Percentiles rank a stretch among this genome's conserved stretches.
phyloP scores from a whole-genome alignment of 352 stramenopile genomes.

The Phytophthora sansomeana region DNA sequence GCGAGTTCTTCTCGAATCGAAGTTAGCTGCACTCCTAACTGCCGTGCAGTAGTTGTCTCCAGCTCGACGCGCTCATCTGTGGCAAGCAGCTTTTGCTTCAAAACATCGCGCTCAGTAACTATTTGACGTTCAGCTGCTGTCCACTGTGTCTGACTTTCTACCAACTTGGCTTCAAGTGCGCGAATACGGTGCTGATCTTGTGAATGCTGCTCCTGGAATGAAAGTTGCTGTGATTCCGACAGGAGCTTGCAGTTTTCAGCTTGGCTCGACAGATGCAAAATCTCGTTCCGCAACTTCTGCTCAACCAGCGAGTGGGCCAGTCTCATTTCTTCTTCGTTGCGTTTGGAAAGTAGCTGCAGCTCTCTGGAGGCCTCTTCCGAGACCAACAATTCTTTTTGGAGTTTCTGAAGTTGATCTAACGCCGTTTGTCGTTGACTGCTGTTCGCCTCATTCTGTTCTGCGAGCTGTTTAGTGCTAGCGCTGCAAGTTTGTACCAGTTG shows the following conservation, averaged over 20 bases:
- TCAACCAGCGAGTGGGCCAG: constrained; percentile 52
- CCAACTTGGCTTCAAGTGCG: constrained; percentile 48
- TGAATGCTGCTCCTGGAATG: constrained; percentile 42
- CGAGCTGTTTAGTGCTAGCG: constrained; percentile 26
- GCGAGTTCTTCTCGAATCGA: constrained; percentile 57
- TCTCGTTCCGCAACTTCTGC: constrained; percentile 73
- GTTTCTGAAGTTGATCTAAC: constrained; percentile 23
- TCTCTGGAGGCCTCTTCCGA: constrained; percentile 28
- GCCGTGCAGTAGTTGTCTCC: constrained; percentile 41
- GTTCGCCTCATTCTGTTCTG: constrained; percentile 33
- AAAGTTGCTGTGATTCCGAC: constrained; percentile 41
- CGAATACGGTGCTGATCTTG: constrained; percentile 42
- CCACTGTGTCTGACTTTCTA: constrained; percentile 46
- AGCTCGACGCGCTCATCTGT: constrained; percentile 50
- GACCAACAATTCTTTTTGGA: constrained; percentile 30
- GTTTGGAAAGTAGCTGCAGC: constrained; percentile 32
- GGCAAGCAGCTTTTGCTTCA: constrained; percentile 63
- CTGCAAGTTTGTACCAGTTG: constrained; percentile 29
- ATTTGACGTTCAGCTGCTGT: constrained; percentile 43
- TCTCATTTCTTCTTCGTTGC: constrained; percentile 49
- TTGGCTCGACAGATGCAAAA: constrained; percentile 65
- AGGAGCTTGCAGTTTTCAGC: constrained; percentile 57
- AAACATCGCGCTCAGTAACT: constrained; percentile 51
- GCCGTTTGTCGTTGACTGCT: constrained; percentile 8
- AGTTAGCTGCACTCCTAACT: constrained; percentile 57